Conservation (phyloP, 768 basidiomycete genomes). For the Auriscalpium orientale region DNA sequence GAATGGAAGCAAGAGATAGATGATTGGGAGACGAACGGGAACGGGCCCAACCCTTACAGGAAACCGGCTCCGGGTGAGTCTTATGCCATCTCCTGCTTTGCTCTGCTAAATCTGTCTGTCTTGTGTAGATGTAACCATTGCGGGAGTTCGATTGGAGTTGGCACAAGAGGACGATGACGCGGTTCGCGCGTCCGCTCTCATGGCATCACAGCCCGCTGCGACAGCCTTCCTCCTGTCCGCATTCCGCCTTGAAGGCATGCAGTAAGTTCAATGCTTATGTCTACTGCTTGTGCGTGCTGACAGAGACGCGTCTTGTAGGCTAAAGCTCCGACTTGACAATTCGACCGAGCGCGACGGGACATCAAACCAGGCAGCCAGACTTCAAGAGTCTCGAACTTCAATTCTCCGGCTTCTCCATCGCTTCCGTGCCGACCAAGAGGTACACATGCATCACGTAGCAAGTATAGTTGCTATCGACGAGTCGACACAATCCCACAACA, state of each 20-base stretch:
- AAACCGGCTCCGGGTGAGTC: no score
- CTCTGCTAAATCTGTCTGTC: no score
- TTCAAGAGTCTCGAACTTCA: neutral
- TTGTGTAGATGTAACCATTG: no score
- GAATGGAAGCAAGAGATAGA: slow-evolving; percentile 1
- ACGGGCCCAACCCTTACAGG: no score
- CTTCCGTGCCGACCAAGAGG: neutral
- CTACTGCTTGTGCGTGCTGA: neutral
- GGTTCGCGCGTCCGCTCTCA: neutral
- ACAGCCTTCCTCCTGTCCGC: neutral
- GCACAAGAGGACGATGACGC: neutral
- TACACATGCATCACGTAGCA: neutral
- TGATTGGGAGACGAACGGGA: neutral
- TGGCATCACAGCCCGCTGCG: neutral
- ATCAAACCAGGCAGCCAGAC: neutral
- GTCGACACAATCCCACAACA: neutral
- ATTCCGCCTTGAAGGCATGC: neutral
- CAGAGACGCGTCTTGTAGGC: neutral
- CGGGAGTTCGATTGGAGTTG: neutral
- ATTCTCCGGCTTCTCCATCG: neutral
- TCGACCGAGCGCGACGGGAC: neutral
- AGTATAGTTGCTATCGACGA: neutral
- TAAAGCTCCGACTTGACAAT: neutral
- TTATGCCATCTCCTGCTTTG: no score
- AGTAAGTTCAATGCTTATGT: neutral